Evolutionary conservation across 2,329 filamentous ascomycete species (phyloP).

Genomic region (Pseudocercospora pini-densiflorae): DNA sequence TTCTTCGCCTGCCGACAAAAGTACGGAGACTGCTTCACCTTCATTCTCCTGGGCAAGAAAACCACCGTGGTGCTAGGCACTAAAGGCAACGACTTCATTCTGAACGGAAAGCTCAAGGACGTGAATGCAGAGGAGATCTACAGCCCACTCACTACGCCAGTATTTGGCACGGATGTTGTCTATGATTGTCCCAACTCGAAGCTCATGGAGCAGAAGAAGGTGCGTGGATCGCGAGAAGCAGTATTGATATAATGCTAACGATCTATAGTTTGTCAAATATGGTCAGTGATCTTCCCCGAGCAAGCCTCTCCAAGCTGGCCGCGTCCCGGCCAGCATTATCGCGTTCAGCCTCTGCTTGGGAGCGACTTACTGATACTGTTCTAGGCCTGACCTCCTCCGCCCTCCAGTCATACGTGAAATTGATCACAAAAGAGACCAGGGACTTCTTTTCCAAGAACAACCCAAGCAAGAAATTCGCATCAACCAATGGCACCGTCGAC

Average conservation of each 20-base stretch:
- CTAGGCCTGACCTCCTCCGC: constrained; percentile 70
- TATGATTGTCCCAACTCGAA: constrained; percentile 92
- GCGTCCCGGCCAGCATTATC: background rate
- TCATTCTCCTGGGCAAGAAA: constrained; percentile 84
- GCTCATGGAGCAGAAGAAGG: constrained; percentile 96
- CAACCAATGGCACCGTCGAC: constrained; percentile 64
- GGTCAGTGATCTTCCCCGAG: constrained; percentile 35
- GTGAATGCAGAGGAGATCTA: constrained; percentile 92
- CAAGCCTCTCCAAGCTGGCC: no score
- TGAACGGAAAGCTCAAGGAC: constrained; percentile 89
- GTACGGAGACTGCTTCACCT: constrained; percentile 91
- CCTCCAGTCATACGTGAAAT: constrained; percentile 75
- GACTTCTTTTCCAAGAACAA: constrained; percentile 72
- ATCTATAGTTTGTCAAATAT: constrained; percentile 75
- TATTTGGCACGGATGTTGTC: constrained; percentile 84
- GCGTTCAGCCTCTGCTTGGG: background rate
- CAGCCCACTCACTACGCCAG: constrained; percentile 70
- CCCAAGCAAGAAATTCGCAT: constrained; percentile 43
- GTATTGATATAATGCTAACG: constrained; percentile 8
- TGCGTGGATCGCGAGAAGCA: constrained; percentile 21
- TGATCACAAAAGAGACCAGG: constrained; percentile 76
- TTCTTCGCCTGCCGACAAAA: constrained; percentile 75
- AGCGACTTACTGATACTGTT: background rate
- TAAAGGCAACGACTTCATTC: constrained; percentile 85
- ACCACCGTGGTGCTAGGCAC: constrained; percentile 84